phyloP scores from a whole-genome alignment of 129 eudicot species.

The Deinandra increscens region DNA sequence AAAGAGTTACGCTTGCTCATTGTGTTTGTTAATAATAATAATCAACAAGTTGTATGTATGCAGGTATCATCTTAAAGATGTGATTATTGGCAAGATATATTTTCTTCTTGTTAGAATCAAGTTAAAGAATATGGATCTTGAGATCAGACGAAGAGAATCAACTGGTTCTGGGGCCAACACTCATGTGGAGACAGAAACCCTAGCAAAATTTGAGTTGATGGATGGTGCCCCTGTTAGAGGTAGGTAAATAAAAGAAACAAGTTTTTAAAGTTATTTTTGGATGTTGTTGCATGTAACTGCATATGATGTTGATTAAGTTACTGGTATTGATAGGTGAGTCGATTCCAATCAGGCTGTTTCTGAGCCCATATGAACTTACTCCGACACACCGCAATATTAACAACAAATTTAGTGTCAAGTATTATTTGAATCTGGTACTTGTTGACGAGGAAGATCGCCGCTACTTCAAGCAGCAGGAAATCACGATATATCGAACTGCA shows the following conservation, averaged over 20 bases:
- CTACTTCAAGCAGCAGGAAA: slow-evolving; percentile 83
- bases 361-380: slow-evolving; percentile 82
- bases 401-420: slow-evolving; percentile 87
- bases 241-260: slow-evolving; percentile 45
- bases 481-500: slow-evolving; percentile 62
- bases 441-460: slow-evolving; percentile 88
- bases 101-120: slow-evolving; percentile 94
- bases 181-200: slow-evolving; percentile 96
- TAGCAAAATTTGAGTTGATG: slow-evolving; percentile 93
- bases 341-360: slow-evolving; percentile 73
- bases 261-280: too few species aligned
- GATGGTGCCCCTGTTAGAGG: slow-evolving; percentile 99
- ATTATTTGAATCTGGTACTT: slow-evolving; percentile 74
- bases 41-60: not conserved
- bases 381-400: slow-evolving; percentile 73
- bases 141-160: slow-evolving; percentile 91
- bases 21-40: not conserved
- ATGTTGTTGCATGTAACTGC: too few species aligned
- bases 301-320: not conserved
- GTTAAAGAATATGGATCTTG: slow-evolving; percentile 95
- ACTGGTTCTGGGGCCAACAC: slow-evolving; percentile 96
- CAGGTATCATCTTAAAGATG: slow-evolving; percentile 97
- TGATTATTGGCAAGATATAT: slow-evolving; percentile 89
- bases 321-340: slow-evolving; percentile 51
- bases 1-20: not conserved